A percentile compares a stretch with the other conserved stretches of the same genome.
phyloP scores from a whole-genome alignment of 2,329 filamentous ascomycete genomes.

The Diaporthe australafricana region DNA sequence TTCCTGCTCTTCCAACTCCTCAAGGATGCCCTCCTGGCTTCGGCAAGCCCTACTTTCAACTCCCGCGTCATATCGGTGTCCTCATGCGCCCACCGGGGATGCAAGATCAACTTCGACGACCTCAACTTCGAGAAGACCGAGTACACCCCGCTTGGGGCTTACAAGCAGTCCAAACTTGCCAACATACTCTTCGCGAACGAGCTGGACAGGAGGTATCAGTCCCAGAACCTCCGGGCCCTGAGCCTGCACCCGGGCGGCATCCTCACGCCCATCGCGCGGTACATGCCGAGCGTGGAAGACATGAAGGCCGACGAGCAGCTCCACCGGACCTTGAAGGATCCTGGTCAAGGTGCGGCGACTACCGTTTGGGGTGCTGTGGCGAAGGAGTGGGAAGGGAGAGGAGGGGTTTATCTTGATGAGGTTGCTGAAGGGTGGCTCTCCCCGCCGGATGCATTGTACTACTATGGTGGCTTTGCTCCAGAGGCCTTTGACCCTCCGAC shows the following conservation, averaged over 20 bases:
- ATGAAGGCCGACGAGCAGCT: conserved; percentile 36
- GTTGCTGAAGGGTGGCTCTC: background rate
- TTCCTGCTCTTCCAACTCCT: conserved; percentile 53
- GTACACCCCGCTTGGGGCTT: conserved; percentile 40
- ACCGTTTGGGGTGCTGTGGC: background rate
- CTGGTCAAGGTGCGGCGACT: background rate
- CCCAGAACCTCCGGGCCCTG: conserved; percentile 48
- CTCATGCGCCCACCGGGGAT: conserved; percentile 50
- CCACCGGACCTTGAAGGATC: conserved; percentile 44
- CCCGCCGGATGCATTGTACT: conserved; percentile 3
- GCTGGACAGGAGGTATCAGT: conserved; percentile 43
- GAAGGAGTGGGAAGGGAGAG: background rate
- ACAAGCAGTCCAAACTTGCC: conserved; percentile 51
- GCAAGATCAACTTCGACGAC: conserved; percentile 26
- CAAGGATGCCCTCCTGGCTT: conserved; percentile 50
- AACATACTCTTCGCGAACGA: conserved; percentile 47
- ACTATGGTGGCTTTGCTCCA: conserved; percentile 16
- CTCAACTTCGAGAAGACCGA: conserved; percentile 1
- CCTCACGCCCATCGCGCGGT: conserved; percentile 25
- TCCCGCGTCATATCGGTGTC: conserved; percentile 55
- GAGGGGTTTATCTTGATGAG: background rate
- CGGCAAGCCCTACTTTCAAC: conserved; percentile 47
- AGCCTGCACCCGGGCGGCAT: conserved; percentile 56
- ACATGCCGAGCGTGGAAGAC: conserved; percentile 21
- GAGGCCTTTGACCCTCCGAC: conserved; percentile 23